Conservation (phyloP, 306 rosid species). For the Lathyrus aphaca region DNA sequence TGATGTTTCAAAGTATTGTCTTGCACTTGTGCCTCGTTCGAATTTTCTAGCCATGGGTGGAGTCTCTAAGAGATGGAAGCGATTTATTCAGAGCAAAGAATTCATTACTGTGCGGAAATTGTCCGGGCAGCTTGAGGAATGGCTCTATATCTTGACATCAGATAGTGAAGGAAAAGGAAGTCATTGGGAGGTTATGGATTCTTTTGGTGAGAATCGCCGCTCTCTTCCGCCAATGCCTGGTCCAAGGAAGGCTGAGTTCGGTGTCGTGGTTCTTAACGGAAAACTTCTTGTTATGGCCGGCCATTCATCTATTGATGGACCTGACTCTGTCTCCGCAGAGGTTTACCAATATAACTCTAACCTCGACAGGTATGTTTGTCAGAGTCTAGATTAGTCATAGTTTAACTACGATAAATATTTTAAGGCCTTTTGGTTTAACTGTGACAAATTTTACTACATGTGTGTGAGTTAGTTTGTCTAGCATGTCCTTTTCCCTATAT, state of each 20-base stretch:
- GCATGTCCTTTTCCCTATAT: background rate
- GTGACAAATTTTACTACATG: no score
- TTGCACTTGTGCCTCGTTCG: constrained; percentile 88
- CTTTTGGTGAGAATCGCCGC: constrained; percentile 56
- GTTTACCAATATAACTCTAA: constrained; percentile 82
- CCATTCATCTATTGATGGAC: constrained; percentile 53
- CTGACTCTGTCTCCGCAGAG: constrained; percentile 63
- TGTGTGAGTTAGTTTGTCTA: no score
- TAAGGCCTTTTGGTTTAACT: no score
- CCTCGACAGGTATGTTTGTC: constrained; percentile 59
- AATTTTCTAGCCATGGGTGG: constrained; percentile 66
- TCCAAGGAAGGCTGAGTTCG: constrained; percentile 63
- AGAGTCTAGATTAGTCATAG: no score
- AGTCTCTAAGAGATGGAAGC: constrained; percentile 90
- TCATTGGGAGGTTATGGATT: constrained; percentile 95
- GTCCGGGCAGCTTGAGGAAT: constrained; percentile 83
- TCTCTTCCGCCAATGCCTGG: constrained; percentile 89
- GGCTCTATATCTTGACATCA: constrained; percentile 79
- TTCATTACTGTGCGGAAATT: constrained; percentile 67
- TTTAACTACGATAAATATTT: no score
- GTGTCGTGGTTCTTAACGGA: constrained; percentile 80
- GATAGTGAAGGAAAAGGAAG: constrained; percentile 65
- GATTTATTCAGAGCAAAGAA: constrained; percentile 79
- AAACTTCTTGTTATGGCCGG: constrained; percentile 94
- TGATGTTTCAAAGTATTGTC: constrained; percentile 88